Evolutionary conservation across 331 rosid genomes (phyloP), one percentile per base, ranked within the genome.

Genomic region (Arachis monticola): DNA sequence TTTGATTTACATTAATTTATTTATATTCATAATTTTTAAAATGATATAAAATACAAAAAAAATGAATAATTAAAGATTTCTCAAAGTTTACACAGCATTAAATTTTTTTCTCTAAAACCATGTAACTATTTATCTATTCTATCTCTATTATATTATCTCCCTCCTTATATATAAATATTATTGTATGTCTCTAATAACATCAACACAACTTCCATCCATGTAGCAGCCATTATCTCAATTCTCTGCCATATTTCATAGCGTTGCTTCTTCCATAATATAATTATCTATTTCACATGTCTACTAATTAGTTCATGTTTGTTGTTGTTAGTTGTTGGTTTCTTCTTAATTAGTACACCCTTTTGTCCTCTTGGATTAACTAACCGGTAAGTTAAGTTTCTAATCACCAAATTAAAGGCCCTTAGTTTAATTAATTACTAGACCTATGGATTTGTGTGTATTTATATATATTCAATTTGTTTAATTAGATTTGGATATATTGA

Each of bases 311-410:
- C 40, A 35, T 35, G 40, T 35, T 35, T 4, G 3, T 35, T 35
- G 40, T 35, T 35, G 40, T 35, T 35, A 4, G 48, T 44, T 44
- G 48, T 44, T 44, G 48, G 7, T 44, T 7, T 5, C 7, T 8
- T 11, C 53, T 48, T 48, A 48, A 48, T 10, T 27, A 27, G 30
- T 27, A 27, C 30, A 27, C 30, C 30, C 30, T 1, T 27, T 27
- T 27, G 30, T 27, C 1, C 30, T 27, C 30, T 27, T 81, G 4
- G 22, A 65, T 65, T 10, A 59, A 76, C 10, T 8, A 10, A 48
- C 13, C 66, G 77, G 78, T 70, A 57, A 64, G 67, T 48, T 48
- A 8, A 48, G 53, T 8, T 48, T 48, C 53, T 48, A 10, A 48
- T 48, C 53, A 48, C 53, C 8, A 48, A 8, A 48, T 11, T 48